Evolutionary conservation across 192 early-diverging fungal species (phyloP).

Genomic region (Chytriomyces sp.): DNA sequence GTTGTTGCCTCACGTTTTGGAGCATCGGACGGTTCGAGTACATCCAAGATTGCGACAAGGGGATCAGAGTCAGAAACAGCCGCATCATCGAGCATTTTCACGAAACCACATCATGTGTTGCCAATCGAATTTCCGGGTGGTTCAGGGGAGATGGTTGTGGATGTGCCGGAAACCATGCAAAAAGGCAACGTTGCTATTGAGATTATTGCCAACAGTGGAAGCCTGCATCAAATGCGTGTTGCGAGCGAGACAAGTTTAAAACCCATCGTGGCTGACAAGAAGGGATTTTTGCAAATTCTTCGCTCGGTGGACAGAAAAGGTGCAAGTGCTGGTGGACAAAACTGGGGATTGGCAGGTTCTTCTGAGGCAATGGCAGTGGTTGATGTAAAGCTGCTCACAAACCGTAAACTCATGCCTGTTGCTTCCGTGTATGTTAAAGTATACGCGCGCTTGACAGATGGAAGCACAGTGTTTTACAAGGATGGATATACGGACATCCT

Average conservation of each 20-base stretch:
- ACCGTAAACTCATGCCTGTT: constrained; percentile 18
- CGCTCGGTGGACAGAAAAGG: background rate
- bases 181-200: constrained; percentile 28
- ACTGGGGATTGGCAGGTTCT: constrained; percentile 2
- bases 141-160: constrained; percentile 20
- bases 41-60: no score
- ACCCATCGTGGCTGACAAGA: constrained; percentile 3
- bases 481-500: constrained; percentile 32
- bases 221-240: constrained; percentile 21
- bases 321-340: background rate
- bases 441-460: constrained; percentile 16
- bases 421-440: constrained; percentile 25
- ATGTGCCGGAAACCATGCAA: background rate
- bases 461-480: constrained; percentile 31
- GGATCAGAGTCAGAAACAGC: background rate
- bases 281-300: constrained; percentile 28
- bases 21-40: background rate
- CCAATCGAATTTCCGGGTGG: constrained; percentile 20
- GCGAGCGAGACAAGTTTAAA: constrained; percentile 20
- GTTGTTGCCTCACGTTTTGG: constrained; percentile 13
- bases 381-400: constrained; percentile 10
- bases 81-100: background rate
- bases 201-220: constrained; percentile 19
- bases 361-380: background rate
- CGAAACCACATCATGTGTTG: constrained; percentile 20